Conservation (phyloP, 768 basidiomycete species). For the Boletellus emodensis region DNA sequence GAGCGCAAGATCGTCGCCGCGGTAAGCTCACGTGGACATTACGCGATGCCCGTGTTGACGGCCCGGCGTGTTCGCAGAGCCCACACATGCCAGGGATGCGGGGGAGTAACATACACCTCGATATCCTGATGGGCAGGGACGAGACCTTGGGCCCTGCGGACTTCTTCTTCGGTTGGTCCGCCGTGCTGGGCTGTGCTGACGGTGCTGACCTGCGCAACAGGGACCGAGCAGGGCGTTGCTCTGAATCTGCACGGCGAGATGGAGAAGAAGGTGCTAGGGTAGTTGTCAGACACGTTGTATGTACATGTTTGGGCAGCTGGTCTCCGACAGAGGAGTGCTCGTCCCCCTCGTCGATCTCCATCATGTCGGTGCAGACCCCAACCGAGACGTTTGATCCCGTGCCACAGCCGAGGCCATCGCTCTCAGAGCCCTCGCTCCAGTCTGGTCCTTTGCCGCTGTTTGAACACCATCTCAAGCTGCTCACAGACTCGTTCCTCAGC, state of each 20-base stretch:
- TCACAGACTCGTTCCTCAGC: constrained; percentile 68
- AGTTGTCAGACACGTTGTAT: constrained; percentile 10
- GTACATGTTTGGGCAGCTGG: constrained; percentile 21
- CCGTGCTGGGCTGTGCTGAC: not conserved
- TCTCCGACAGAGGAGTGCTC: not conserved
- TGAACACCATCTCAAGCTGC: constrained; percentile 62
- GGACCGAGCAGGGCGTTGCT: constrained; percentile 46
- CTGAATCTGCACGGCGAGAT: constrained; percentile 62
- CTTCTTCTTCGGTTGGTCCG: constrained; percentile 66
- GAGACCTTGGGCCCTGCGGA: constrained; percentile 76
- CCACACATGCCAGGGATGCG: constrained; percentile 62
- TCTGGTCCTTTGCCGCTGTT: constrained; percentile 64
- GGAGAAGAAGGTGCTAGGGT: constrained; percentile 54
- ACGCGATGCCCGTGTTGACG: not conserved
- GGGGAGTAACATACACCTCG: constrained; percentile 79
- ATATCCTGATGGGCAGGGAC: constrained; percentile 92
- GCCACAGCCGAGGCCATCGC: constrained; percentile 21
- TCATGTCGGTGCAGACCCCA: constrained; percentile 17
- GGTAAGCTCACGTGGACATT: constrained; percentile 37
- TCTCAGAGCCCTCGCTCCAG: constrained; percentile 27
- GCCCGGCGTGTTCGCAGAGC: constrained; percentile 39
- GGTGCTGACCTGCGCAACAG: constrained; percentile 32
- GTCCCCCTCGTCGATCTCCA: constrained; percentile 2
- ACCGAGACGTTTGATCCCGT: constrained; percentile 24
- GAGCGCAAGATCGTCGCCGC: constrained; percentile 81